Percentiles rank a stretch among this genome's conserved stretches.
phyloP scores from a whole-genome alignment of 805 yeast genomes.

The Candida namnaoensis region DNA sequence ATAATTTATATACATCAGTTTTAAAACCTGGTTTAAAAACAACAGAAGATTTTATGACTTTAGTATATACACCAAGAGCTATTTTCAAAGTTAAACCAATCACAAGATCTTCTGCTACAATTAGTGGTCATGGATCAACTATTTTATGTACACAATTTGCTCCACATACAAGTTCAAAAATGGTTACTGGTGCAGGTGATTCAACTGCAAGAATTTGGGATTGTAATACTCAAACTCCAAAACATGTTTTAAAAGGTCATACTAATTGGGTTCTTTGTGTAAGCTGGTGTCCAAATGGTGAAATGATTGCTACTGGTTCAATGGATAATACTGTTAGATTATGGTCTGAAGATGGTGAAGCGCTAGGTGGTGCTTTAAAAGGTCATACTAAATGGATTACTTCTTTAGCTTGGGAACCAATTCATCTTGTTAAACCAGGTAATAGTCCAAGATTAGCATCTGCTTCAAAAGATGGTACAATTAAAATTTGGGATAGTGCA shows the following conservation, averaged over 20 bases:
- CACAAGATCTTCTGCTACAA: slow-evolving; percentile 85
- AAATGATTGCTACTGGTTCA: slow-evolving; percentile 87
- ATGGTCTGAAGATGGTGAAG: slow-evolving; percentile 77
- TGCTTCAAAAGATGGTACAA: slow-evolving; percentile 86
- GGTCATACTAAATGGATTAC: slow-evolving; percentile 93
- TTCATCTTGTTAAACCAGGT: slow-evolving; percentile 67
- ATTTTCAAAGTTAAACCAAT: slow-evolving; percentile 89
- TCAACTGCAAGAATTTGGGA: slow-evolving; percentile 96
- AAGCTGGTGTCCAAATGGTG: slow-evolving; percentile 88
- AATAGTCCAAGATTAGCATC: slow-evolving; percentile 67
- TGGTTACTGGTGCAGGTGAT: slow-evolving; percentile 97
- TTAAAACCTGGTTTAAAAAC: slow-evolving; percentile 81
- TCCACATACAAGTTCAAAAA: slow-evolving; percentile 73
- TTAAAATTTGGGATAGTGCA: slow-evolving; percentile 82
- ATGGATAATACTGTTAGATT: slow-evolving; percentile 86
- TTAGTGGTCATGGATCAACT: slow-evolving; percentile 93
- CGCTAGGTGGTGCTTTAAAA: slow-evolving; percentile 59
- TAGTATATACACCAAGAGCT: slow-evolving; percentile 91
- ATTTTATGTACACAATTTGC: slow-evolving; percentile 90
- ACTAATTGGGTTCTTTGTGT: slow-evolving; percentile 91
- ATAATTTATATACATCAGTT: slow-evolving; percentile 70
- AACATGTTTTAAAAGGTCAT: slow-evolving; percentile 75
- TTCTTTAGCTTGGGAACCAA: slow-evolving; percentile 88
- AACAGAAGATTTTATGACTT: slow-evolving; percentile 87
- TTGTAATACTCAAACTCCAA: slow-evolving; percentile 88